A percentile compares a stretch with the other conserved stretches of the same genome.
phyloP scores from a whole-genome alignment of 2,329 filamentous ascomycete genomes.

The Lasiodiplodia hormozganensis region DNA sequence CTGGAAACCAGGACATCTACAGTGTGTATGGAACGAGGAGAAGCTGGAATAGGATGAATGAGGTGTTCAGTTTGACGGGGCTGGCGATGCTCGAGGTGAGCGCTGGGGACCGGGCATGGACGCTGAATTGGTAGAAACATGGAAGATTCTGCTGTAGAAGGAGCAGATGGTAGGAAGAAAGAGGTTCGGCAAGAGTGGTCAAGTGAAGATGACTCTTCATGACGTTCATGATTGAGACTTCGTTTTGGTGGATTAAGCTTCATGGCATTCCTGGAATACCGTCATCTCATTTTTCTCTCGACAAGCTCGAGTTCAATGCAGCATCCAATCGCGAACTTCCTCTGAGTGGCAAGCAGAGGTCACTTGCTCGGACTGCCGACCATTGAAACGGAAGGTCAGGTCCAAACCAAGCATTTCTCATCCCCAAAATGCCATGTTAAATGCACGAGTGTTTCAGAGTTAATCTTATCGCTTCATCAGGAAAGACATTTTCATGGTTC shows the following conservation, averaged over 20 bases:
- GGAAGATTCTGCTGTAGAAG: neutral
- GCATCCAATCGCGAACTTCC: too few relatives aligned
- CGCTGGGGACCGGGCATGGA: constrained; percentile 66
- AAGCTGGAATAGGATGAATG: constrained; percentile 55
- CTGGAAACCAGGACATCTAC: too few relatives aligned
- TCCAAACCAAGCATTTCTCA: too few relatives aligned
- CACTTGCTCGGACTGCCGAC: neutral
- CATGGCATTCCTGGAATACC: too few relatives aligned
- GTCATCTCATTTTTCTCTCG: too few relatives aligned
- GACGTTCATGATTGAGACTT: too few relatives aligned
- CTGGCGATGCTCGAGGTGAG: constrained; percentile 60
- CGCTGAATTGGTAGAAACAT: constrained; percentile 58
- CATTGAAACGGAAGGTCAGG: neutral
- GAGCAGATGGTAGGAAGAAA: neutral
- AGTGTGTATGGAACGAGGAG: constrained; percentile 48
- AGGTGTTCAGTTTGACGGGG: constrained; percentile 59
- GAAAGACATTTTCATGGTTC: too few relatives aligned
- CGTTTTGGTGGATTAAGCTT: too few relatives aligned
- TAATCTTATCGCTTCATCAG: too few relatives aligned
- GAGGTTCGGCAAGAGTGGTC: neutral
- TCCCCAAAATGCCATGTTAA: too few relatives aligned
- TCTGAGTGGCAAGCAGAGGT: neutral
- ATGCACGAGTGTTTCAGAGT: too few relatives aligned
- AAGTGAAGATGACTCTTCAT: neutral
- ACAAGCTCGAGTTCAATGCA: too few relatives aligned